Evolutionary conservation across 2,329 filamentous ascomycete genomes (phyloP).

Genomic region (Zymoseptoria passerinii): DNA sequence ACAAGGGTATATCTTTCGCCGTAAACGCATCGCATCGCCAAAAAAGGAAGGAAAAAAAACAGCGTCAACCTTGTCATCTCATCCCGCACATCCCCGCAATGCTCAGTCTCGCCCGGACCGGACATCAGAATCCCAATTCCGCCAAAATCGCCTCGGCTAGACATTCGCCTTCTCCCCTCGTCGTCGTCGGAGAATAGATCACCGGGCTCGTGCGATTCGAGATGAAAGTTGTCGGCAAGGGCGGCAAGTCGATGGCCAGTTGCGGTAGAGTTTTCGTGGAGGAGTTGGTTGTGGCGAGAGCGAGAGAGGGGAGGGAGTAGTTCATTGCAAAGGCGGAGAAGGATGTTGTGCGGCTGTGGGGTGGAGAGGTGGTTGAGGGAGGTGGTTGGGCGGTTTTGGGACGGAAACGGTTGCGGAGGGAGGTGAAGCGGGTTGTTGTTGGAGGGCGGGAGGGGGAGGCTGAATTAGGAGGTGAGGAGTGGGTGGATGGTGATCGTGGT

Average conservation of each 20-base stretch:
- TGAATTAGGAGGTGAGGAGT: not conserved
- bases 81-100: too few relatives aligned
- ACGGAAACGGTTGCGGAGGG: constrained; percentile 5
- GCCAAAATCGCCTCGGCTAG: constrained; percentile 24
- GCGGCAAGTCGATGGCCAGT: constrained; percentile 1
- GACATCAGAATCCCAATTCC: constrained; percentile 27
- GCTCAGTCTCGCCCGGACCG: too few relatives aligned
- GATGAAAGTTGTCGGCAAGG: constrained; percentile 1
- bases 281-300: constrained; percentile 12
- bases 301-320: constrained; percentile 15
- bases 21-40: not conserved
- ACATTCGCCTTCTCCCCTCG: constrained; percentile 8
- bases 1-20: not conserved
- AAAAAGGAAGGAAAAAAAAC: constrained; percentile 10
- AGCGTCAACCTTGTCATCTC: too few relatives aligned
- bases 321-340: constrained; percentile 5
- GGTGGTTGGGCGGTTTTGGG: not conserved
- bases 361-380: not conserved
- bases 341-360: not conserved
- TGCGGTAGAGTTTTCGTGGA: constrained; percentile 10
- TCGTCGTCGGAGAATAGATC: not conserved
- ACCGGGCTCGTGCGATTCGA: not conserved
- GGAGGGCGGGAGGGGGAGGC: not conserved
- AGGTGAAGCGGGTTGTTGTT: constrained; percentile 23
- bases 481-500: not conserved